Percentiles rank a stretch among this genome's conserved stretches.
Conservation (phyloP, 257 asterid genomes). For the Solanum pinnatisectum region DNA sequence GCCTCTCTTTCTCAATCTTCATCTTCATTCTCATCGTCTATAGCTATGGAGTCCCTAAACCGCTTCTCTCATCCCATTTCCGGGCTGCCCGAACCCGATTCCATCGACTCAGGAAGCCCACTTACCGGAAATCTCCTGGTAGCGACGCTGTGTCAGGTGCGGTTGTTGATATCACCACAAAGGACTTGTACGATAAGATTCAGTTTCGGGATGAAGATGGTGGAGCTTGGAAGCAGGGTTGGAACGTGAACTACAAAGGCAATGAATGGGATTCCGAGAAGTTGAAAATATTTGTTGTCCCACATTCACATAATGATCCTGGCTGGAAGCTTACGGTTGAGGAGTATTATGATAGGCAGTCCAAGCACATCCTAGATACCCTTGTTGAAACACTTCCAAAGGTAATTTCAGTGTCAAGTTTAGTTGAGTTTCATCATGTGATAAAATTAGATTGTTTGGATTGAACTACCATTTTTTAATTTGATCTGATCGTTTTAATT, state of each 20-base stretch:
- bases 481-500: background rate
- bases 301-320: constrained; percentile 98
- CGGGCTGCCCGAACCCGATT: constrained; percentile 32
- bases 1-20: constrained; percentile 49
- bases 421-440: background rate
- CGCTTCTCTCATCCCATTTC: constrained; percentile 38
- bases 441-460: background rate
- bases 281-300: constrained; percentile 84
- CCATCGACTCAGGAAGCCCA: constrained; percentile 45
- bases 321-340: constrained; percentile 97
- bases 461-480: background rate
- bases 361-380: constrained; percentile 46
- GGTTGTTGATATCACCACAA: constrained; percentile 76
- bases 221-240: constrained; percentile 97
- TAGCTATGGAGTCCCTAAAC: constrained; percentile 59
- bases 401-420: background rate
- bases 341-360: constrained; percentile 84
- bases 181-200: constrained; percentile 79
- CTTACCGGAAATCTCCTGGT: constrained; percentile 31
- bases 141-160: constrained; percentile 49
- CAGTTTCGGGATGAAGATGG: constrained; percentile 89
- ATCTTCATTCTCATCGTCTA: constrained; percentile 52
- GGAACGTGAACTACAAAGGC: constrained; percentile 83
- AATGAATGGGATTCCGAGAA: constrained; percentile 93
- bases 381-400: background rate